Percentiles rank a stretch among this genome's conserved stretches.
Evolutionary conservation across 129 eudicot genomes (phyloP).

Genomic region (Flaveria robusta): DNA sequence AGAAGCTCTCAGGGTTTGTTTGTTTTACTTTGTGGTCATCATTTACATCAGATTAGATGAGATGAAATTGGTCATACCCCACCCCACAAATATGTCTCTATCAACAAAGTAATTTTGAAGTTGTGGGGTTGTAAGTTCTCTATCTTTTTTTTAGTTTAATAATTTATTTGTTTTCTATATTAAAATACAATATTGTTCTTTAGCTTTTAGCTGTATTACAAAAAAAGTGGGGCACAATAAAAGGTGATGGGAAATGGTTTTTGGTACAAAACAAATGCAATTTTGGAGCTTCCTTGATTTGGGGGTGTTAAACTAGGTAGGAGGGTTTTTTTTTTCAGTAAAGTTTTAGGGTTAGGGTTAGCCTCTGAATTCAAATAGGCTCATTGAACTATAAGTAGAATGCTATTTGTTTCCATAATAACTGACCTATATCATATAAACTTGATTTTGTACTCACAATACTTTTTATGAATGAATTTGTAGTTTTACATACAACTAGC

Average conservation of each 20-base stretch:
- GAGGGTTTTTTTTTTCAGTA: constrained; percentile 16
- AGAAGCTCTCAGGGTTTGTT: constrained; percentile 47
- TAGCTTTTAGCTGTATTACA: constrained; percentile 74
- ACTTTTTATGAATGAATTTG: not conserved
- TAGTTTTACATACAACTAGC: not conserved
- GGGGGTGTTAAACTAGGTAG: constrained; percentile 50
- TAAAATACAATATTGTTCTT: constrained; percentile 36
- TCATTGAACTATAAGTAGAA: constrained; percentile 11
- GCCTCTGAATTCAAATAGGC: constrained; percentile 18
- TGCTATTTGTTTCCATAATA: constrained; percentile 27
- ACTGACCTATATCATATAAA: not conserved
- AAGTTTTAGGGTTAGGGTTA: constrained; percentile 48
- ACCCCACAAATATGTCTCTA: constrained; percentile 42
- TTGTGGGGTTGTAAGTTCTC: constrained; percentile 50
- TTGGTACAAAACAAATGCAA: constrained; percentile 48
- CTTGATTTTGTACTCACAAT: not conserved
- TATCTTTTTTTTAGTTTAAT: constrained; percentile 32
- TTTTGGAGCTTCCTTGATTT: constrained; percentile 60
- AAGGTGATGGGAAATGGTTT: constrained; percentile 59
- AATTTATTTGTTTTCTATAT: constrained; percentile 27
- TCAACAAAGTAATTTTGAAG: constrained; percentile 48
- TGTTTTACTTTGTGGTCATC: constrained; percentile 58
- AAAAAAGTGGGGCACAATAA: constrained; percentile 54
- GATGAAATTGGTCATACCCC: constrained; percentile 29
- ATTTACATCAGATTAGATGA: constrained; percentile 48